These are phyloP conservation scores for Tricharina praecox DNA, from an alignment of 495 filamentous ascomycete genomes.

Conservation along the genomic window DNA sequence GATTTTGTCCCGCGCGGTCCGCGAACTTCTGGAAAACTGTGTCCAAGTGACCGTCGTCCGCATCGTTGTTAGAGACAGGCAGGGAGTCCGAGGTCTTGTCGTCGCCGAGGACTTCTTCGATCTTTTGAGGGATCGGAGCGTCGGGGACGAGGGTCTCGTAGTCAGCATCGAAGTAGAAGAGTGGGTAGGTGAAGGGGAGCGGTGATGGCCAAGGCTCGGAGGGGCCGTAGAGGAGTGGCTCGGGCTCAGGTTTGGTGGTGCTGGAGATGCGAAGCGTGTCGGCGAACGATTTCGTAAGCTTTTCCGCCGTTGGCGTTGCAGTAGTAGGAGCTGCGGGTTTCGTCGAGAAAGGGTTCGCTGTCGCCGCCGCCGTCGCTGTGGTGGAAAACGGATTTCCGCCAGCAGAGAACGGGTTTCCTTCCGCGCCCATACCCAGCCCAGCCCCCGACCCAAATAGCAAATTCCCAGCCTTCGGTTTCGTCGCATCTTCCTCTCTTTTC, in stretches of 20 bases:
- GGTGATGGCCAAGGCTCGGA: conserved; percentile 60
- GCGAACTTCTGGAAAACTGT: conserved; percentile 84
- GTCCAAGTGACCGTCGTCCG: conserved; percentile 70
- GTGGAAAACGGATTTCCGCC: conserved; percentile 34
- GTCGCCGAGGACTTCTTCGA: conserved; percentile 36
- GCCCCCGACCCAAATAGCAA: conserved; percentile 35
- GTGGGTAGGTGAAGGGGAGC: conserved; percentile 54
- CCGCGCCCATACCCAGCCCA: not conserved
- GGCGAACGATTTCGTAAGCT: conserved; percentile 28
- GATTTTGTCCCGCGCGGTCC: conserved; percentile 73
- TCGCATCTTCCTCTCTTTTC: conserved; percentile 15
- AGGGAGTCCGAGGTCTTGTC: conserved; percentile 33
- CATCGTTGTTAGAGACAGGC: conserved; percentile 47
- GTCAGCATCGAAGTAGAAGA: conserved; percentile 76
- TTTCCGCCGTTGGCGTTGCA: conserved; percentile 26
- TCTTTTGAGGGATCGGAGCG: conserved; percentile 32
- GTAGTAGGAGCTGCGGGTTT: conserved; percentile 35
- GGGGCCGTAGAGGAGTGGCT: conserved; percentile 24
- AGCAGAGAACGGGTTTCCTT: conserved; percentile 8
- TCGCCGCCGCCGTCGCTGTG: conserved; percentile 25
- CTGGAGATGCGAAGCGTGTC: conserved; percentile 39
- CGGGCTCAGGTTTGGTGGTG: conserved; percentile 28
- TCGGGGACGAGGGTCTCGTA: conserved; percentile 62
- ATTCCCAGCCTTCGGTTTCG: conserved; percentile 28
- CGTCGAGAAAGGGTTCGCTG: conserved; percentile 44